A percentile compares a stretch with the other conserved stretches of the same genome.
phyloP scores from a whole-genome alignment of 2,329 filamentous ascomycete genomes.

The Aspergillus ruber region DNA sequence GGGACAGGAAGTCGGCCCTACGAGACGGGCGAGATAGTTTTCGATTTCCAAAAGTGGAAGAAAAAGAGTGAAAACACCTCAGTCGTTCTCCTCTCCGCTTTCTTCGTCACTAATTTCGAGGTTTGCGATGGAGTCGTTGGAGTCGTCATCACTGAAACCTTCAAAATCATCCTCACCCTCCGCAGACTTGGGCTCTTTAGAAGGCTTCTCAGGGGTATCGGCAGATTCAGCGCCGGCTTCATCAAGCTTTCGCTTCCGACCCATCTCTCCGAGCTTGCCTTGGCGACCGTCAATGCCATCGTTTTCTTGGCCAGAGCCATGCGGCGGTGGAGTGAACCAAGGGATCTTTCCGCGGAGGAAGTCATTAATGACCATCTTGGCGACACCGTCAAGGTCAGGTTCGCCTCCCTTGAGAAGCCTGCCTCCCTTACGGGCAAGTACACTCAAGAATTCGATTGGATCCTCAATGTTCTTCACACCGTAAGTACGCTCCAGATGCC shows the following conservation, averaged over 20 bases:
- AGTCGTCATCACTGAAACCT: slow-evolving; percentile 34
- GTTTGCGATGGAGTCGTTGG: slow-evolving; percentile 38
- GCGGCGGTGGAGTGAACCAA: slow-evolving; percentile 84
- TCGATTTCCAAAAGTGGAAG: not conserved
- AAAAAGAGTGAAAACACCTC: slow-evolving; percentile 6
- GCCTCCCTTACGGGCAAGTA: slow-evolving; percentile 79
- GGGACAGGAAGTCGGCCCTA: too few relatives aligned
- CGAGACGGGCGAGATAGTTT: not conserved
- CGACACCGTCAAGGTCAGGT: slow-evolving; percentile 87
- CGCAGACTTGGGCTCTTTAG: slow-evolving; percentile 30
- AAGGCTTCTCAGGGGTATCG: slow-evolving; percentile 18
- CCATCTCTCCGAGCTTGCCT: slow-evolving; percentile 78
- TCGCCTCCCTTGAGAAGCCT: slow-evolving; percentile 87
- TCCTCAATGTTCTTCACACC: slow-evolving; percentile 73
- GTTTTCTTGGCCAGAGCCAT: slow-evolving; percentile 45
- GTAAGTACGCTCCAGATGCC: slow-evolving; percentile 89
- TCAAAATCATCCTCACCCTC: slow-evolving; percentile 29
- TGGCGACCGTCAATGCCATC: slow-evolving; percentile 61
- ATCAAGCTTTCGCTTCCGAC: slow-evolving; percentile 66
- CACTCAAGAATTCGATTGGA: slow-evolving; percentile 75
- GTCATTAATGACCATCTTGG: slow-evolving; percentile 95
- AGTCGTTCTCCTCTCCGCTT: slow-evolving; percentile 39
- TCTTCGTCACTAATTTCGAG: slow-evolving; percentile 38
- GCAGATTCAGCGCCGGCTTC: slow-evolving; percentile 38
- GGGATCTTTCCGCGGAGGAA: slow-evolving; percentile 93